Conservation (phyloP, 116 monocot genomes). For the Zostera marina region DNA sequence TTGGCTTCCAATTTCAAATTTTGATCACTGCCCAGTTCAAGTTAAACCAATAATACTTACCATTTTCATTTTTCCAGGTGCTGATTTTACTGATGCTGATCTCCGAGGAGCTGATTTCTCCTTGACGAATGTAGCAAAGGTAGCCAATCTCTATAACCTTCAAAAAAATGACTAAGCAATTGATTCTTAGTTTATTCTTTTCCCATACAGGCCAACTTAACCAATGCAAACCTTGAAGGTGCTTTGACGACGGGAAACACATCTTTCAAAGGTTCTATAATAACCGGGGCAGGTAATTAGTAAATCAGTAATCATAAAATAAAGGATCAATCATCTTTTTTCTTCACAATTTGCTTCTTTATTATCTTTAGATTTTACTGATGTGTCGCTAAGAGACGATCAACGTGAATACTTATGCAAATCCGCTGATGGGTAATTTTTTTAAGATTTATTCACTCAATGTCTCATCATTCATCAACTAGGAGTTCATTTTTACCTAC, state of each 20-base stretch:
- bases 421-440: conserved; percentile 62
- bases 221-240: conserved; percentile 89
- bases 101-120: conserved; percentile 84
- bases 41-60: neutral
- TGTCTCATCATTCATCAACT: too few species aligned
- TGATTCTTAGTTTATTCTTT: neutral
- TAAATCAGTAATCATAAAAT: too few species aligned
- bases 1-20: neutral
- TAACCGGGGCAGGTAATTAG: conserved; percentile 60
- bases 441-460: neutral
- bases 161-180: neutral
- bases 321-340: too few species aligned
- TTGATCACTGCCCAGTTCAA: neutral
- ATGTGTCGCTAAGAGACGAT: conserved; percentile 85
- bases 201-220: conserved; percentile 56
- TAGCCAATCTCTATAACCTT: conserved; percentile 5
- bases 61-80: conserved; percentile 32
- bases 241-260: conserved; percentile 93
- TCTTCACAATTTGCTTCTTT: too few species aligned
- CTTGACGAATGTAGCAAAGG: conserved; percentile 86
- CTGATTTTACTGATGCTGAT: conserved; percentile 90
- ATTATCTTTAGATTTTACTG: conserved; percentile 61
- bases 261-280: conserved; percentile 68
- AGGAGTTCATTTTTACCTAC: too few species aligned
- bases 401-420: conserved; percentile 85